Evolutionary conservation across 257 asterid species (phyloP), one percentile per base, ranked within the genome.

Genomic region (Anisodus tanguticus): DNA sequence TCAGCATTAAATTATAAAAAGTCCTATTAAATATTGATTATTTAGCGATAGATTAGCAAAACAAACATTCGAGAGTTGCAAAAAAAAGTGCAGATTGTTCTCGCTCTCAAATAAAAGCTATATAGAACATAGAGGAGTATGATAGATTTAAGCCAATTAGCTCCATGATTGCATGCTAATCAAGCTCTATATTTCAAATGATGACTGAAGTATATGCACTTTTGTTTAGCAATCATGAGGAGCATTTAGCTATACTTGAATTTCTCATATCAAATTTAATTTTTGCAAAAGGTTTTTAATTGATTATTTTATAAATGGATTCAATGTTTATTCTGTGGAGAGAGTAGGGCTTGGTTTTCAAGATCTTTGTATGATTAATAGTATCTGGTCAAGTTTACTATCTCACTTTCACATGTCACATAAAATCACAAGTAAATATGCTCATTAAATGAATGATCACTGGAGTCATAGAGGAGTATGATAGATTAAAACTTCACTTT

Each of bases 131-230:
- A 22, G 26, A 22, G 26, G 26, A 22, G 26, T 22, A 22, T 22
- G 22, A 19, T 57, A 26, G 7, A 19, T 17, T 78, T 37, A 54
- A 86, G 88, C 54, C 10, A 89, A 88, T 87, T 91, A 86, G 83
- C 47, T 82, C 90, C 90, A 91, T 93, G 86, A 93, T 93, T 90
- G 90, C 85, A 55, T 84, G 85, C 87, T 84, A 3, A 39, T 86
- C 85, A 62, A 58, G 60, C 79, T 64, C 13, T 81, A 26, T 70
- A 51, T 49, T 67, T 87, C 58, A 85, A 87, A 85, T 82, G 87
- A 87, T 87, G 82, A 83, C 88, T 84, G 87, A 83, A 86, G 86
- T 90, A 87, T 86, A 83, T 85, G 81, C 53, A 92, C 55, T 71
- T 59, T 79, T 79, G 26, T 87, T 90, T 88, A 86, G 88, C 85